Conservation (phyloP, 1,284 basidiomycete genomes). For the Cryptococcus jaspeensis region DNA sequence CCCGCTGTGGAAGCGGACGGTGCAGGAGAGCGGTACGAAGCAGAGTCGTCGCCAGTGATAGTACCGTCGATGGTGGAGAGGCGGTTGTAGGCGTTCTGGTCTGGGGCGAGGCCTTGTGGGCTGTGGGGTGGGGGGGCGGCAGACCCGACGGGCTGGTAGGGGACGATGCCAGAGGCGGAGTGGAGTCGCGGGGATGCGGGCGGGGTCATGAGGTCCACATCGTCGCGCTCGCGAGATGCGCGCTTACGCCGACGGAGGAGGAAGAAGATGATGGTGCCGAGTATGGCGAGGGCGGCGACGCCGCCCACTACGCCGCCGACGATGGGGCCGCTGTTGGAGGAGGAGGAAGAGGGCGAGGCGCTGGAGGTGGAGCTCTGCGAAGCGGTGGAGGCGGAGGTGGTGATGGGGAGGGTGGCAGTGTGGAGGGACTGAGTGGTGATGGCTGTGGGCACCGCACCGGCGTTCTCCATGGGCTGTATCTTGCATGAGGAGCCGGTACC, state of each 20-base stretch:
- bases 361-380: too few species aligned
- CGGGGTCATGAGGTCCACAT: not conserved
- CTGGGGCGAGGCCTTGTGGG: too few species aligned
- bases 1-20: too few species aligned
- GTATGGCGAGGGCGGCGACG: conserved; percentile 16
- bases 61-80: too few species aligned
- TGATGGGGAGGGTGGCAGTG: conserved; percentile 20
- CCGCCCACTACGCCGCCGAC: conserved; percentile 31
- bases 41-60: too few species aligned
- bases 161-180: too few species aligned
- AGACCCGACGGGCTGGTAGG: conserved; percentile 12
- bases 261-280: conserved; percentile 16
- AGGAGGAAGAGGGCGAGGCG: not conserved
- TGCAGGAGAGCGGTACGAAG: too few species aligned
- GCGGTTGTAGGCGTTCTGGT: too few species aligned
- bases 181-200: too few species aligned
- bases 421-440: conserved; percentile 25
- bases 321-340: conserved; percentile 23
- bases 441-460: conserved; percentile 27
- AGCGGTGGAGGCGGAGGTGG: conserved; percentile 6
- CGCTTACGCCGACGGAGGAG: conserved; percentile 26
- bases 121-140: too few species aligned
- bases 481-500: conserved; percentile 15
- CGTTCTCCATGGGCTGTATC: conserved; percentile 5
- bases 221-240: conserved; percentile 1